phyloP scores from a whole-genome alignment of 768 basidiomycete species.

The Krasilnikovozyma curviuscula region DNA sequence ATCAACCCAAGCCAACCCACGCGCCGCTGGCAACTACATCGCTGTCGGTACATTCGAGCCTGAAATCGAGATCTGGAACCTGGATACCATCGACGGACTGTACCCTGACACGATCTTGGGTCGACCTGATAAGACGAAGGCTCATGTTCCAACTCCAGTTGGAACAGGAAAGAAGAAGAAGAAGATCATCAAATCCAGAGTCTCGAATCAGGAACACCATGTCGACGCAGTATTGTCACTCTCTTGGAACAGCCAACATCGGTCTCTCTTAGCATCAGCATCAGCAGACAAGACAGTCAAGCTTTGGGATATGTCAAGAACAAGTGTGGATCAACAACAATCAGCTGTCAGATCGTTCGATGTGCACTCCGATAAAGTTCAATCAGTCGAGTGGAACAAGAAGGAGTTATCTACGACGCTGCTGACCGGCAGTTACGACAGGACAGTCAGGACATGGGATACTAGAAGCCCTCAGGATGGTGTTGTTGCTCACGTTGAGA shows the following conservation, averaged over 20 bases:
- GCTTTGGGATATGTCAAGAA: slow-evolving; percentile 77
- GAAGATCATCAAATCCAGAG: slow-evolving; percentile 24
- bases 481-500: slow-evolving; percentile 65
- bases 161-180: slow-evolving; percentile 33
- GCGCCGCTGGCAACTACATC: slow-evolving; percentile 59
- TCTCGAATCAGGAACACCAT: slow-evolving; percentile 48
- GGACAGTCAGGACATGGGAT: slow-evolving; percentile 88
- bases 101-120: slow-evolving; percentile 86
- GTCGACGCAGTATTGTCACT: slow-evolving; percentile 85
- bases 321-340: slow-evolving; percentile 34
- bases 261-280: slow-evolving; percentile 78
- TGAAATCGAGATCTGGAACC: slow-evolving; percentile 95
- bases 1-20: slow-evolving; percentile 15
- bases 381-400: slow-evolving; percentile 88
- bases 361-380: slow-evolving; percentile 81
- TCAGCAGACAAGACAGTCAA: slow-evolving; percentile 92
- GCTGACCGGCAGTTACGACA: slow-evolving; percentile 82
- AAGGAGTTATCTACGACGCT: slow-evolving; percentile 73
- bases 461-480: slow-evolving; percentile 60
- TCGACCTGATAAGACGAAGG: slow-evolving; percentile 61
- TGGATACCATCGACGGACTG: slow-evolving; percentile 80
- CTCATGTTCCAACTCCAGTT: slow-evolving; percentile 48
- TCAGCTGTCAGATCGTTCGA: slow-evolving; percentile 65
- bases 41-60: slow-evolving; percentile 95
- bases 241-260: slow-evolving; percentile 75